These are phyloP conservation scores for Patellifolia procumbens DNA, from an alignment of 179 eudicot genomes.

Conservation along the genomic window DNA sequence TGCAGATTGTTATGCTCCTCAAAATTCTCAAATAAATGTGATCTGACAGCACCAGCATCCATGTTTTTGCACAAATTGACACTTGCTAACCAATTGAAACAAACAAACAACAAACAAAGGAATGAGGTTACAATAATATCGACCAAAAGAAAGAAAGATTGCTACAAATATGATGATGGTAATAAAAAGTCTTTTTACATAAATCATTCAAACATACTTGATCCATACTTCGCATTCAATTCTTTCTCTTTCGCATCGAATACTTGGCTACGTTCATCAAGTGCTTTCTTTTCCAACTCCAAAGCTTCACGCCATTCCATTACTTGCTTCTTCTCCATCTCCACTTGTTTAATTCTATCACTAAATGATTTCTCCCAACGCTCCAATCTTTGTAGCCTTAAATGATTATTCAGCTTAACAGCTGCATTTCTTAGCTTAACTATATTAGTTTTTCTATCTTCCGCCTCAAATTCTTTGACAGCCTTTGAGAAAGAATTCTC, in stretches of 20 bases:
- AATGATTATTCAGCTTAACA: no score
- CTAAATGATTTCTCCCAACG: slow-evolving; percentile 24
- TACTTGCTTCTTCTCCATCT: slow-evolving; percentile 28
- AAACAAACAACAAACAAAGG: no score
- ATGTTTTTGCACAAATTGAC: slow-evolving; percentile 16
- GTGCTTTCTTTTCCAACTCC: slow-evolving; percentile 14
- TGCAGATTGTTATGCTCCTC: not conserved
- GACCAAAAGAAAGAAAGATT: no score
- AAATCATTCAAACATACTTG: no score
- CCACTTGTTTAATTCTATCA: slow-evolving; percentile 1
- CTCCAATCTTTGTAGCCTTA: slow-evolving; percentile 9
- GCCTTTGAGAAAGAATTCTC: slow-evolving; percentile 11
- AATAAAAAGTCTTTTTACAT: no score
- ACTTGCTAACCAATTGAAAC: no score
- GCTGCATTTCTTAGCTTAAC: no score
- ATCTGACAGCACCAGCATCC: not conserved
- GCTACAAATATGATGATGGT: no score
- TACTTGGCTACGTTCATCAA: not conserved
- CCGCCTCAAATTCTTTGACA: slow-evolving; percentile 16
- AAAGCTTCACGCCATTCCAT: slow-evolving; percentile 22
- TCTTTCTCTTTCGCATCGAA: not conserved
- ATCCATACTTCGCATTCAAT: no score
- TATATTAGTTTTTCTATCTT: slow-evolving; percentile 11
- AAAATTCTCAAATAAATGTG: not conserved
- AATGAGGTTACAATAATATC: no score